Evolutionary conservation across 306 rosid genomes (phyloP), one percentile per base, ranked within the genome.

Genomic region (Quercus bicolor): DNA sequence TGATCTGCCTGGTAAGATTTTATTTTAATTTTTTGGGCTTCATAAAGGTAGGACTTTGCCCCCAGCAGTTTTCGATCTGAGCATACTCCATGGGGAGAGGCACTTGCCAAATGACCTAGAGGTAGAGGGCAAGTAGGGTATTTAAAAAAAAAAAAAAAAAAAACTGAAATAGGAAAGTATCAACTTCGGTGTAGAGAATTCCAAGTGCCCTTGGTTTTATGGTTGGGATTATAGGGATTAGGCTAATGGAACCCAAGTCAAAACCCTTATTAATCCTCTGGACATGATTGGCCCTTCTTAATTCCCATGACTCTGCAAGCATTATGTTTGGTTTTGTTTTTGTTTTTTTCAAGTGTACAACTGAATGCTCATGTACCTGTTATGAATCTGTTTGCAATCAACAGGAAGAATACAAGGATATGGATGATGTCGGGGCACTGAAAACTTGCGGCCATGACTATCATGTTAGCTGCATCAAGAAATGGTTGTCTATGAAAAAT

Each of bases 401-500:
- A 51, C 85, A 93, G 98, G 98, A 93, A 66, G 98, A 89, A 78
- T 93, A 93, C 93, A 80, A 88, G 88, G 77, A 93, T 81, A 82
- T 85, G 94, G 98, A 91, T 28, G 97, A 88, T 86, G 92, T 93
- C 48, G 98, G 94, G 65, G 78, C 90, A 23, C 77, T 93, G 75
- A 86, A 85, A 79, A 62, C 80, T 53, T 93, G 98, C 56, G 87
- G 98, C 2, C 98, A 93, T 75, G 94, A 91, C 82, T 93, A 89
- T 75, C 98, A 93, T 72, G 94, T 88, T 78, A 82, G 83, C 83
- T 93, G 98, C 92, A 81, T 93, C 73, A 93, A 83, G 56, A 91
- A 93, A 76, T 93, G 98, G 98, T 77, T 93, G 69, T 85, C 89
- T 29, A 78, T 93, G 94, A 93, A 89, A 83, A 93, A 89, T 73